A percentile compares a stretch with the other conserved stretches of the same genome.
Evolutionary conservation across 2,329 filamentous ascomycete genomes (phyloP).

Genomic region (Lachnellula arida): DNA sequence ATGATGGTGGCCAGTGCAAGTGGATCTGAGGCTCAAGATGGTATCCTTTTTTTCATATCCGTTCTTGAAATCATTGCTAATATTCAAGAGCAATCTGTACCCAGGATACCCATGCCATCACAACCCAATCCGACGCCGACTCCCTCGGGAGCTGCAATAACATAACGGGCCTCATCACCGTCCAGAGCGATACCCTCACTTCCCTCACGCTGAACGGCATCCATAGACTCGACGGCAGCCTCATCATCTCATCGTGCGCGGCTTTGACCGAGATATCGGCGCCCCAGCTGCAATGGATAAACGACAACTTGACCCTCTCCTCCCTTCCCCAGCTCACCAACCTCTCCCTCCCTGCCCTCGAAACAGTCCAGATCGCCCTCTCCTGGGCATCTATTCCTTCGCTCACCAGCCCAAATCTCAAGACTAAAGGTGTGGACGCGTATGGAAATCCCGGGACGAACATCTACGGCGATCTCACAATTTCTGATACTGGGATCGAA

Average conservation of each 20-base stretch:
- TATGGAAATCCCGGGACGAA: conserved; percentile 6
- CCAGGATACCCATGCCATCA: too few species aligned
- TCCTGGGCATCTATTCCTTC: background rate
- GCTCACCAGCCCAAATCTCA: background rate
- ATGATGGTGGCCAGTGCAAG: too few species aligned
- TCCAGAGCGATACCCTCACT: conserved; percentile 1
- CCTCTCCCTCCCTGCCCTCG: conserved; percentile 4
- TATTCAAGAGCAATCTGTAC: too few species aligned
- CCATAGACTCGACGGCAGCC: background rate
- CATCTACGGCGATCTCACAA: conserved; percentile 4
- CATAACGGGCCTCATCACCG: background rate
- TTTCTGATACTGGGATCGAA: conserved; percentile 5
- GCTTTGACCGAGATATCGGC: conserved; percentile 2
- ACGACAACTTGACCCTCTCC: conserved; percentile 9
- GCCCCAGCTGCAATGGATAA: conserved; percentile 4
- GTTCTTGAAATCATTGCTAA: too few species aligned
- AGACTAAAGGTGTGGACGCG: background rate
- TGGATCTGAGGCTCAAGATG: too few species aligned
- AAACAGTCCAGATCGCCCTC: conserved; percentile 2
- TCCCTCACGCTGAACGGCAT: conserved; percentile 8
- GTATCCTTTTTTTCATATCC: too few species aligned
- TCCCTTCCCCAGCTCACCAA: conserved; percentile 4
- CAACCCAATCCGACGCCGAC: too few species aligned
- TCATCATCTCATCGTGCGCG: background rate
- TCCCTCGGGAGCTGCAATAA: conserved; percentile 4